Evolutionary conservation across 2,329 filamentous ascomycete genomes (phyloP), one percentile per base, ranked within the genome.

Genomic region (Celoporthe dispersa): DNA sequence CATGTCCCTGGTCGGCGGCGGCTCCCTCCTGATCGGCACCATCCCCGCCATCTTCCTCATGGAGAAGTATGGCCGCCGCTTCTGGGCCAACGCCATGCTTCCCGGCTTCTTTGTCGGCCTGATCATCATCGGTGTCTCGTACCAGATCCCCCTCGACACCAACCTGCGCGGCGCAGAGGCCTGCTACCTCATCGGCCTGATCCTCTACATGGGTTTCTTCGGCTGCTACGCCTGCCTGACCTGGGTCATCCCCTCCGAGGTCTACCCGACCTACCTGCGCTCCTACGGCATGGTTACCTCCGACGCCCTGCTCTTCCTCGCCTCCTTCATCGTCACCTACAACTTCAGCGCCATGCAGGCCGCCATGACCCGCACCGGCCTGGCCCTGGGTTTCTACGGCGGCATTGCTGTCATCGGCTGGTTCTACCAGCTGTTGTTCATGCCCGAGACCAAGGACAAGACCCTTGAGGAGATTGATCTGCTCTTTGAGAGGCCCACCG

Each of bases 1-100:
- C 83, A 93, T 93, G 91, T 92, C 90, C 0, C 84, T 92, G 0
- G 90, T 93, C 19, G 91, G 91, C 3, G 90, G 91, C 35, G 90
- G 89, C 4, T 81, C 90, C 0, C 84, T 93, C 0, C 84, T 93
- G 0, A 74, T 93, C 22, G 90, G 90, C 31, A 90, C 90, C 0
- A 89, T 92, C 44, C 90, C 90, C 0, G 90, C 89, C 0, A 88
- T 91, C 68, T 84, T 92, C 76, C 87, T 87, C 73, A 93, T 93
- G 91, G 91, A 93, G 76, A 86, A 84, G 2, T 92, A 89, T 64
- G 91, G 91, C 16, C 88, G 91, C 31, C 88, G 91, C 4, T 92
- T 92, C 84, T 93, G 91, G 91, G 91, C 90, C 41, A 91, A 90
- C 72, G 84, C 84, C 5, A 93, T 91, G 87, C 81, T 93, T 55